Evolutionary conservation across 2,329 filamentous ascomycete genomes (phyloP).

Genomic region (Phyllosticta citribraziliensis): DNA sequence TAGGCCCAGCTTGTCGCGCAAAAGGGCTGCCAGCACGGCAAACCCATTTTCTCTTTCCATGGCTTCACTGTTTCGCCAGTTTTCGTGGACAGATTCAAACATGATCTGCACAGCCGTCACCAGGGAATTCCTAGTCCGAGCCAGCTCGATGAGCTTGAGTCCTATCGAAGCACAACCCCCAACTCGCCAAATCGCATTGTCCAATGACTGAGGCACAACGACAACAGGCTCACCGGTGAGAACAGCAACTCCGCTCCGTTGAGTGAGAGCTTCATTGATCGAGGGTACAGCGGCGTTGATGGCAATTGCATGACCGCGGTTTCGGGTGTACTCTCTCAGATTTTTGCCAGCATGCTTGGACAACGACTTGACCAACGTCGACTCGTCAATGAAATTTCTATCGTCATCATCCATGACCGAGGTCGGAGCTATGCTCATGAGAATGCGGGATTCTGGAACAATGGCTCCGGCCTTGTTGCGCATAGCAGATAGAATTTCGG

Average conservation of each 20-base stretch:
- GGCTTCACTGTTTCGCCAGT: conserved; percentile 95
- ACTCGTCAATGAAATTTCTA: conserved; percentile 59
- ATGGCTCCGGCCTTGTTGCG: conserved; percentile 73
- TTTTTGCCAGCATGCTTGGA: conserved; percentile 61
- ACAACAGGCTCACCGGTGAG: conserved; percentile 77
- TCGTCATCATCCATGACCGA: conserved; percentile 76
- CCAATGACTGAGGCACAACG: conserved; percentile 69
- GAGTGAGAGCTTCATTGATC: conserved; percentile 79
- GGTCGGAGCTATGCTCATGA: conserved; percentile 74
- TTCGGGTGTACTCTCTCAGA: conserved; percentile 58
- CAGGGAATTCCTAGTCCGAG: conserved; percentile 59
- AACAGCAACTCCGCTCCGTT: conserved; percentile 69
- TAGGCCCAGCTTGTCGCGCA: conserved; percentile 69
- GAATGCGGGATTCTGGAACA: conserved; percentile 68
- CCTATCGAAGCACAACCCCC: conserved; percentile 84
- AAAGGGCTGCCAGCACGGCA: conserved; percentile 70
- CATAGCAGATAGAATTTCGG: conserved; percentile 84
- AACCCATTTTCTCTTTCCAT: conserved; percentile 97
- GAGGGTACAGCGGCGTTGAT: conserved; percentile 83
- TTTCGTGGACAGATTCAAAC: conserved; percentile 76
- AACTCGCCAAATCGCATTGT: conserved; percentile 85
- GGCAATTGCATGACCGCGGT: conserved; percentile 67
- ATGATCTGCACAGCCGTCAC: conserved; percentile 72
- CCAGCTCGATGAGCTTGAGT: conserved; percentile 72
- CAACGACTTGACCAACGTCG: conserved; percentile 64